These are phyloP conservation scores for Trametes cubensis DNA, from an alignment of 768 basidiomycete species.

Conservation along the genomic window DNA sequence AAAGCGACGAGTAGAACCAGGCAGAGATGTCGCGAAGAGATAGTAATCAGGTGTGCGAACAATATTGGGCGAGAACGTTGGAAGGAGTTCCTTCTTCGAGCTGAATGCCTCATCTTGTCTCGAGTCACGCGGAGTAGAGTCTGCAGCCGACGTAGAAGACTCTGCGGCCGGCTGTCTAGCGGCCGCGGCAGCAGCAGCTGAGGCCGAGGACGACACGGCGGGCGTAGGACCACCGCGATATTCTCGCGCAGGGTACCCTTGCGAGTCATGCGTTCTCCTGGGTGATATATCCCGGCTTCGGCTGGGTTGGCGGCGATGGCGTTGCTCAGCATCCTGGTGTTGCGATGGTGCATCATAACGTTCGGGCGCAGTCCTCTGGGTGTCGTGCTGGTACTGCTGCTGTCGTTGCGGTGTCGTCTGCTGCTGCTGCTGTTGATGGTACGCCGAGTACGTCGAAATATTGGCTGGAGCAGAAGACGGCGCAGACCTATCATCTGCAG, in stretches of 20 bases:
- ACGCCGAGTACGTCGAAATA: conserved; percentile 17
- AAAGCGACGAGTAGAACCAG: conserved; percentile 5
- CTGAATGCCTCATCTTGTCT: conserved; percentile 49
- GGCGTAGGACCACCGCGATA: conserved; percentile 24
- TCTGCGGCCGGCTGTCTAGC: conserved; percentile 2
- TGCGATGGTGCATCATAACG: conserved; percentile 13
- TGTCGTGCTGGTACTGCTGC: conserved; percentile 4
- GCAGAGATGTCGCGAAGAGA: conserved; percentile 24
- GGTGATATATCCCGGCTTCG: conserved; percentile 18
- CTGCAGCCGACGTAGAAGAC: conserved; percentile 26
- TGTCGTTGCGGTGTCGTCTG: conserved; percentile 10
- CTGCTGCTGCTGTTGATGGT: conserved; percentile 21
- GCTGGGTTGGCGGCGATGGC: conserved; percentile 3
- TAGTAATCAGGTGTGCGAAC: conserved; percentile 73
- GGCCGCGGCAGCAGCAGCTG: conserved; percentile 14
- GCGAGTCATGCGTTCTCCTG: conserved; percentile 19
- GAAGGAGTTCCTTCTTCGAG: conserved; percentile 52
- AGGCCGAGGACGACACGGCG: conserved; percentile 19
- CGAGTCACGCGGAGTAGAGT: conserved; percentile 6
- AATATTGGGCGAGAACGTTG: conserved; percentile 71
- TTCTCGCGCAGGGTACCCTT: conserved; percentile 14
- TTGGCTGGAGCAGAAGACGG: conserved; percentile 8
- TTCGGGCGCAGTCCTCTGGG: not conserved
- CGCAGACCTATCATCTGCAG: not conserved
- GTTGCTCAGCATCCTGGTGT: conserved; percentile 11